phyloP scores from a whole-genome alignment of 1,284 basidiomycete genomes.

The Porphyrellus sp. region DNA sequence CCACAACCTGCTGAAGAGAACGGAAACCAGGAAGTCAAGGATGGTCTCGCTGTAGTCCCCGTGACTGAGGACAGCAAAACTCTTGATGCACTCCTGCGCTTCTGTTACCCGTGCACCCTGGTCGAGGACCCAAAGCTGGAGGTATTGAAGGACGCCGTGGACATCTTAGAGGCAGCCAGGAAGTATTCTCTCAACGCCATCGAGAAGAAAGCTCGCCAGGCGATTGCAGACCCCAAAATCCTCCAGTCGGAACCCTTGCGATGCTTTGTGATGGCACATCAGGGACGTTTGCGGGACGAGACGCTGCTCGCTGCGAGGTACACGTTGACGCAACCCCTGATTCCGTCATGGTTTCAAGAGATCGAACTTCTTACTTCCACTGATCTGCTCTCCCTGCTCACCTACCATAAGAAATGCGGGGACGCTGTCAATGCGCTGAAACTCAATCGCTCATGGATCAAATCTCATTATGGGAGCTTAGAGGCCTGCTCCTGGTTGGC shows the following conservation, averaged over 20 bases:
- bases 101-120: constrained; percentile 28
- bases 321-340: constrained; percentile 15
- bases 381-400: constrained; percentile 21
- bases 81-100: constrained; percentile 11
- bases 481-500: constrained; percentile 5
- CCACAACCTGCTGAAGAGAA: constrained; percentile 11
- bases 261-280: constrained; percentile 20
- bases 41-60: constrained; percentile 19
- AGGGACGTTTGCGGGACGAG: constrained; percentile 10
- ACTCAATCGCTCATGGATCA: constrained; percentile 4
- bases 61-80: constrained; percentile 23
- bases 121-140: constrained; percentile 18
- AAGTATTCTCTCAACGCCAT: constrained; percentile 16
- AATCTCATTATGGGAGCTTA: background rate
- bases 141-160: background rate
- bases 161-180: constrained; percentile 12
- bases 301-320: constrained; percentile 19
- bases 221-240: constrained; percentile 11
- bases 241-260: constrained; percentile 17
- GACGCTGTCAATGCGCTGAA: constrained; percentile 13
- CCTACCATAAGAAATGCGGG: constrained; percentile 18
- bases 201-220: constrained; percentile 13
- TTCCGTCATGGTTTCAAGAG: constrained; percentile 21
- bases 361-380: constrained; percentile 15
- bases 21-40: constrained; percentile 6